These are phyloP conservation scores for Canariomyces notabilis DNA, from an alignment of 2,329 filamentous ascomycete species.

Conservation along the genomic window DNA sequence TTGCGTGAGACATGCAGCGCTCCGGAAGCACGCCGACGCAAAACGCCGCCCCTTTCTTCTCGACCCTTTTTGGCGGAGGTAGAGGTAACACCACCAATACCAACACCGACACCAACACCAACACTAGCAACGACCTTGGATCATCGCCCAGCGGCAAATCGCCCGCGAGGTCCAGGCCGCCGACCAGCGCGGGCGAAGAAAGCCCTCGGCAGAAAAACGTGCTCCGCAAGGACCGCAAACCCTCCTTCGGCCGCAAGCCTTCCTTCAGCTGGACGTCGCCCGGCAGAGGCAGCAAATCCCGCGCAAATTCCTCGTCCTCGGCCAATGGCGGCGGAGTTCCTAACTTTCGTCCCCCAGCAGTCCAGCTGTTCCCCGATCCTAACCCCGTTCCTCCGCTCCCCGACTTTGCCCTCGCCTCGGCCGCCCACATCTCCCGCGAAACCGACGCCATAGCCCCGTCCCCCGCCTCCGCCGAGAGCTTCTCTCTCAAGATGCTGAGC, in stretches of 20 bases:
- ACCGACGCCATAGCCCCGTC: slow-evolving; percentile 27
- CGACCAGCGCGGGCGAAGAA: slow-evolving; percentile 33
- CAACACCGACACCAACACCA: slow-evolving; percentile 16
- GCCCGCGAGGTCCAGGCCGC: slow-evolving; percentile 29
- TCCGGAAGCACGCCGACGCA: slow-evolving; percentile 23
- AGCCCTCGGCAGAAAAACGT: slow-evolving; percentile 28
- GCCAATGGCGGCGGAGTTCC: slow-evolving; percentile 26
- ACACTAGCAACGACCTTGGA: slow-evolving; percentile 16
- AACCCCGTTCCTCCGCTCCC: slow-evolving; percentile 47
- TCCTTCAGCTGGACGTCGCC: slow-evolving; percentile 41
- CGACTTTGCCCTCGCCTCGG: slow-evolving; percentile 45
- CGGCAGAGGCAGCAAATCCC: slow-evolving; percentile 30
- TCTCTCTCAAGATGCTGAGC: slow-evolving; percentile 39
- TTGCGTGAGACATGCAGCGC: slow-evolving; percentile 24
- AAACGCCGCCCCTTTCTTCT: slow-evolving; percentile 27
- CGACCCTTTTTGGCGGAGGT: slow-evolving; percentile 23
- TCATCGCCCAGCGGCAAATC: slow-evolving; percentile 16
- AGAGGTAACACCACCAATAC: slow-evolving; percentile 20
- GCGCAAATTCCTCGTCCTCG: slow-evolving; percentile 41
- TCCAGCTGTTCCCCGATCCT: slow-evolving; percentile 29
- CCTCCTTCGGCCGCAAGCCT: slow-evolving; percentile 50
- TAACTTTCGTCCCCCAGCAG: slow-evolving; percentile 23
- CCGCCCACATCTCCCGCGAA: slow-evolving; percentile 22
- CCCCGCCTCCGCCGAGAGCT: slow-evolving; percentile 34
- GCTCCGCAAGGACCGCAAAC: slow-evolving; percentile 42